phyloP scores from a whole-genome alignment of 768 basidiomycete genomes.

The Collybiopsis confluens region DNA sequence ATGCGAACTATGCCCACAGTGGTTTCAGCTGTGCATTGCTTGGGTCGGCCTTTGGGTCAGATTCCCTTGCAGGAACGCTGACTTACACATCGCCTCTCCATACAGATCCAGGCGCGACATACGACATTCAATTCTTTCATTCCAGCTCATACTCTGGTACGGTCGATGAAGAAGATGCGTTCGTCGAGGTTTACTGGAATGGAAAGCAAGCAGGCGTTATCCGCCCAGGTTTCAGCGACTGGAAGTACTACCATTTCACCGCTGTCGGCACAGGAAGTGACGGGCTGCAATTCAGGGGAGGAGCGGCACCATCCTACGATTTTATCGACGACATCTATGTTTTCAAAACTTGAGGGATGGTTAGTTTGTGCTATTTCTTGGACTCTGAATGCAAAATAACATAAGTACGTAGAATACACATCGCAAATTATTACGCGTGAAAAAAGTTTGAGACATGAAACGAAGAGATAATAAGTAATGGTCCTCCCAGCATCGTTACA shows the following conservation, averaged over 20 bases:
- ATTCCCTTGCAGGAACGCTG: slow-evolving; percentile 35
- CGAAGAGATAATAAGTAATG: neutral
- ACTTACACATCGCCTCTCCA: slow-evolving; percentile 24
- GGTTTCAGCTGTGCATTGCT: slow-evolving; percentile 36
- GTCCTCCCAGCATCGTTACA: neutral
- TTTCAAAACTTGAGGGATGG: slow-evolving; percentile 3
- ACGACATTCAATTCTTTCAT: slow-evolving; percentile 40
- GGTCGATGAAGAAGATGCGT: slow-evolving; percentile 27
- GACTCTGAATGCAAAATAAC: neutral
- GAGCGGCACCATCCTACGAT: slow-evolving; percentile 42
- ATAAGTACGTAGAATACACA: slow-evolving; percentile 3
- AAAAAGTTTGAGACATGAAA: neutral
- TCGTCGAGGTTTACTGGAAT: slow-evolving; percentile 43
- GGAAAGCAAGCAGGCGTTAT: slow-evolving; percentile 27
- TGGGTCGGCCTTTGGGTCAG: slow-evolving; percentile 37
- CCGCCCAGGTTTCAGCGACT: slow-evolving; percentile 32
- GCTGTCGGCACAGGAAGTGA: slow-evolving; percentile 34
- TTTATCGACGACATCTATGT: slow-evolving; percentile 42
- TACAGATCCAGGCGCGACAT: slow-evolving; percentile 32
- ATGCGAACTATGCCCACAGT: slow-evolving; percentile 33
- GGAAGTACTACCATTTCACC: slow-evolving; percentile 30
- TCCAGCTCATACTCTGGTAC: slow-evolving; percentile 32
- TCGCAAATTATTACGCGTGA: neutral
- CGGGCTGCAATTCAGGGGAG: slow-evolving; percentile 36
- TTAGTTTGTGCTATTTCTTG: neutral